Evolutionary conservation across 169 alveolate genomes (phyloP).

Genomic region (Plasmodium yoelii): DNA sequence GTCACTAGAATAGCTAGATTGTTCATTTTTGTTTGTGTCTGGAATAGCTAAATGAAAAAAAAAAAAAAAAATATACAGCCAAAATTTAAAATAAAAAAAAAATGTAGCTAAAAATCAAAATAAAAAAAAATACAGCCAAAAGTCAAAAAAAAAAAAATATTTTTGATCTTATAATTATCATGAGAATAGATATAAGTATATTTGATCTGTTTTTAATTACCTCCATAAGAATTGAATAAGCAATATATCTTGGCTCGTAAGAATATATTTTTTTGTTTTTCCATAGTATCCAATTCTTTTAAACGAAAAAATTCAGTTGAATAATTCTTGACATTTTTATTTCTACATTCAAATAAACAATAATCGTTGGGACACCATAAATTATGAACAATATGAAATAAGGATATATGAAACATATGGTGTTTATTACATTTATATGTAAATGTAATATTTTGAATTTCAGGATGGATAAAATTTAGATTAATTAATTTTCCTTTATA

Average conservation of each 20-base stretch:
- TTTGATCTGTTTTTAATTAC: conserved; percentile 1
- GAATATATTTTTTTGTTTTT: conserved; percentile 43
- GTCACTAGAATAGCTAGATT: conserved; percentile 4
- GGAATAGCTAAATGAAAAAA: conserved; percentile 15
- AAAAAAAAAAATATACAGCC: conserved; percentile 13
- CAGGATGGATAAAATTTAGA: conserved; percentile 18
- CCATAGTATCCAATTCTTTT: conserved; percentile 65
- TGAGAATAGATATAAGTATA: not conserved
- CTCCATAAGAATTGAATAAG: conserved; percentile 22
- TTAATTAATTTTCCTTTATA: conserved; percentile 39
- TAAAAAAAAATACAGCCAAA: conserved; percentile 1
- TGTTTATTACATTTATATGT: conserved; percentile 40
- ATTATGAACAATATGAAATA: conserved; percentile 42
- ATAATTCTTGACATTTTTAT: conserved; percentile 14
- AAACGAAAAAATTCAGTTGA: conserved; percentile 62
- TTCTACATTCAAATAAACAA: conserved; percentile 40
- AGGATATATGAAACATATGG: conserved; percentile 28
- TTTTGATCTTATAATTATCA: not conserved
- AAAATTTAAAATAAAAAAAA: not conserved
- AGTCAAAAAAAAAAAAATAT: not conserved
- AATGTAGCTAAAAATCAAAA: not conserved
- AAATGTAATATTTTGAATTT: conserved; percentile 17
- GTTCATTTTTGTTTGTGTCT: not conserved
- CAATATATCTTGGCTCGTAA: conserved; percentile 44
- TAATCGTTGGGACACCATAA: conserved; percentile 64